These are phyloP conservation scores for Paxillus rubicundulus DNA, from an alignment of 768 basidiomycete genomes.

Conservation along the genomic window DNA sequence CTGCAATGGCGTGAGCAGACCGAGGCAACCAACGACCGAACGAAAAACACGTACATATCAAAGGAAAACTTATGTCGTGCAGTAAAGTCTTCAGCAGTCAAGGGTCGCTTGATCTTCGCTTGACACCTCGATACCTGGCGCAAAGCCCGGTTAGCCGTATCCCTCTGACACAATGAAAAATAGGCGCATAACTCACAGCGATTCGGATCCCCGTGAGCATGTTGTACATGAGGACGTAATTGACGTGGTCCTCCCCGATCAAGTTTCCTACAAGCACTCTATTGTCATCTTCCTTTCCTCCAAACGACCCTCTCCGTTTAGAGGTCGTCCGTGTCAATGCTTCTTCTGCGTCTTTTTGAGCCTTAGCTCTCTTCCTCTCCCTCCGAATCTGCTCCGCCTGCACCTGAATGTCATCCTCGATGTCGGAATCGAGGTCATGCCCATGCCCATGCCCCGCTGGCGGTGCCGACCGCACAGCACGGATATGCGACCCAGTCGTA, in stretches of 20 bases:
- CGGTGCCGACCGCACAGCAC: conserved; percentile 25
- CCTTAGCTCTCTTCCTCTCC: conserved; percentile 75
- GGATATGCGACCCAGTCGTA: conserved; percentile 59
- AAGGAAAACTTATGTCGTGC: conserved; percentile 95
- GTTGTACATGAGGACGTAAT: conserved; percentile 99
- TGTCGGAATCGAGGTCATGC: conserved; percentile 38
- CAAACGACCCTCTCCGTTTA: conserved; percentile 20
- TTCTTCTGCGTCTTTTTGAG: conserved; percentile 60
- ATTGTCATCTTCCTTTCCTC: conserved; percentile 42
- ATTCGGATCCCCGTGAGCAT: conserved; percentile 99
- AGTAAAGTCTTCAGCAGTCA: conserved; percentile 83
- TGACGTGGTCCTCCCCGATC: conserved; percentile 97
- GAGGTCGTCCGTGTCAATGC: conserved; percentile 41
- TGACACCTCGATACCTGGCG: conserved; percentile 89
- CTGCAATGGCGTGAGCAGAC: conserved; percentile 38
- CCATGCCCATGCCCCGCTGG: conserved; percentile 38
- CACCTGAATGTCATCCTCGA: conserved; percentile 68
- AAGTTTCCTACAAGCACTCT: conserved; percentile 85
- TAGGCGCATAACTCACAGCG: conserved; percentile 53
- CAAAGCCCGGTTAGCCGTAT: conserved; percentile 5
- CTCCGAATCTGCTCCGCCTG: conserved; percentile 85
- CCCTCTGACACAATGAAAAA: neutral
- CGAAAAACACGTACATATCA: conserved; percentile 69
- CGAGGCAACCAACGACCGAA: neutral
- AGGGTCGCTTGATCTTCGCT: conserved; percentile 85